phyloP scores from a whole-genome alignment of 495 filamentous ascomycete species.

The Xylaria nigripes region DNA sequence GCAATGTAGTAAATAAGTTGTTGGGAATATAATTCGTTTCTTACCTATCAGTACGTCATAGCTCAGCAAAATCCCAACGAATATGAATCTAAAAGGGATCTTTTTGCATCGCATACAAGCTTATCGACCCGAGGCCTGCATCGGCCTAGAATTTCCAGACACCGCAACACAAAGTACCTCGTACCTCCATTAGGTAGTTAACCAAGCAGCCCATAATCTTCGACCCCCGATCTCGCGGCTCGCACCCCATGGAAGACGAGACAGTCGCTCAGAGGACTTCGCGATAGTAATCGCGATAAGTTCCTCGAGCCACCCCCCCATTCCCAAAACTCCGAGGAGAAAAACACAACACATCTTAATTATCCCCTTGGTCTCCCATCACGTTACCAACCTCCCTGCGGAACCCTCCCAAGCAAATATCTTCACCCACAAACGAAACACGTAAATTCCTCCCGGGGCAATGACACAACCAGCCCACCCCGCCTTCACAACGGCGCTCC shows the following conservation, averaged over 20 bases:
- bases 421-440: not conserved
- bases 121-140: not conserved
- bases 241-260: not conserved
- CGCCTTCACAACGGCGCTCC: constrained; percentile 43
- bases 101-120: not conserved
- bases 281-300: constrained; percentile 1
- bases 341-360: too few species aligned
- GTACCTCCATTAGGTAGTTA: too few species aligned
- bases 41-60: constrained; percentile 12
- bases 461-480: constrained; percentile 20
- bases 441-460: not conserved
- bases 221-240: not conserved
- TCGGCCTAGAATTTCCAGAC: not conserved
- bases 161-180: too few species aligned
- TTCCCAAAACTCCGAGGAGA: too few species aligned
- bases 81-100: not conserved
- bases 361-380: too few species aligned
- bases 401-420: too few species aligned
- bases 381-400: too few species aligned
- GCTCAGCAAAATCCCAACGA: not conserved
- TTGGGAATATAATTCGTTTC: not conserved
- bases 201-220: not conserved
- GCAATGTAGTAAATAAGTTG: not conserved
- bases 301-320: not conserved
- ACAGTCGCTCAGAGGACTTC: not conserved